Evolutionary conservation across 2,329 filamentous ascomycete species (phyloP).

Genomic region (Fonsecaea multimorphosa): DNA sequence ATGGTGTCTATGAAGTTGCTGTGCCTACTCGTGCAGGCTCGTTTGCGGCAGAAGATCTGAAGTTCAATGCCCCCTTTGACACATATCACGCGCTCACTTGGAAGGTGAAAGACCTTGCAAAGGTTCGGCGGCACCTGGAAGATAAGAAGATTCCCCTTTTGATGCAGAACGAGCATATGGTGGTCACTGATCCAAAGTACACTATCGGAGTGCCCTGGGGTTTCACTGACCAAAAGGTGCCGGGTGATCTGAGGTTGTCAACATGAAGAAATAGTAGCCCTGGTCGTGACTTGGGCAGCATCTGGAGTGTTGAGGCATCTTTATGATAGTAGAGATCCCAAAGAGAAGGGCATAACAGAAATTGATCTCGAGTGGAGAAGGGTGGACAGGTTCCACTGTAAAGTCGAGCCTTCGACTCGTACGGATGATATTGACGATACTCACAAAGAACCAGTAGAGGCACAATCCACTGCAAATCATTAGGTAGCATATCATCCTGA

Average conservation of each 20-base stretch:
- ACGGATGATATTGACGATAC: neutral
- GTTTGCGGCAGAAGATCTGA: conserved; percentile 7
- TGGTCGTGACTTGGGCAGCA: neutral
- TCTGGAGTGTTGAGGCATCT: neutral
- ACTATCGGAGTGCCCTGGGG: conserved; percentile 1
- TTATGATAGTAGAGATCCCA: neutral
- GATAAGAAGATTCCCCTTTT: conserved; percentile 1
- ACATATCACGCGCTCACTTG: conserved; percentile 1
- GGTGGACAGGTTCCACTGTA: neutral
- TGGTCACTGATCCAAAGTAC: conserved; percentile 2
- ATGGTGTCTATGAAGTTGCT: conserved; percentile 3
- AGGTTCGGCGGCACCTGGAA: neutral
- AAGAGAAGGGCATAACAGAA: neutral
- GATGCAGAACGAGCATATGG: conserved; percentile 6
- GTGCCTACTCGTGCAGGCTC: conserved; percentile 2
- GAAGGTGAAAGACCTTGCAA: neutral
- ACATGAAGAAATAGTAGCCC: neutral
- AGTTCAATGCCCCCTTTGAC: conserved; percentile 10
- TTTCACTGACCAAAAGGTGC: neutral
- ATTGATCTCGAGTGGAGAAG: no score
- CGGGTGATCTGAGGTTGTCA: conserved; percentile 1
- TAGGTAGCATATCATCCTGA: neutral
- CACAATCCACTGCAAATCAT: neutral
- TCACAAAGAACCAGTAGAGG: neutral
- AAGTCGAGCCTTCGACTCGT: neutral